These are phyloP conservation scores for Coleophoma cylindrospora DNA, from an alignment of 2,329 filamentous ascomycete genomes.

Conservation along the genomic window DNA sequence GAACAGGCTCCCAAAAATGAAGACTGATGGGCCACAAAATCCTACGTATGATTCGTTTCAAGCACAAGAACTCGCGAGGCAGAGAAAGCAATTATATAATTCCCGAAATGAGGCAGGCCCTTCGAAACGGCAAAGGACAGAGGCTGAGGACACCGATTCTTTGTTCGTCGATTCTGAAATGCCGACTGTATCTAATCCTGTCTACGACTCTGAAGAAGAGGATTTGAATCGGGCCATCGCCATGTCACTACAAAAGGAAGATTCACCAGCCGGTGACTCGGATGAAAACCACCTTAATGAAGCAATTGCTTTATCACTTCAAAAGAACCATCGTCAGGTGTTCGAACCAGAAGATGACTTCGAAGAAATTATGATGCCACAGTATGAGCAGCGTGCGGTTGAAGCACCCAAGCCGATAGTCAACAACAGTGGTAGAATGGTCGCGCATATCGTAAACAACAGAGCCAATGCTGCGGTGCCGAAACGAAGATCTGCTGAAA, in stretches of 20 bases:
- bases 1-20: conserved; percentile 26
- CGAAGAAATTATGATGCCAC: conserved; percentile 46
- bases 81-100: conserved; percentile 13
- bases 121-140: conserved; percentile 6
- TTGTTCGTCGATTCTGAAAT: conserved; percentile 20
- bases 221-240: conserved; percentile 78
- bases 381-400: conserved; percentile 52
- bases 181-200: background rate
- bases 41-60: conserved; percentile 20
- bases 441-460: conserved; percentile 71
- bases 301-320: conserved; percentile 82
- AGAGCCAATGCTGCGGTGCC: conserved; percentile 58
- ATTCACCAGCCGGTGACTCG: conserved; percentile 25
- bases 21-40: conserved; percentile 8
- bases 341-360: conserved; percentile 31
- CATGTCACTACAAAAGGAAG: conserved; percentile 62
- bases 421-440: conserved; percentile 51
- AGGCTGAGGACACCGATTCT: conserved; percentile 16
- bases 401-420: conserved; percentile 45
- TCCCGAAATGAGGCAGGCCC: conserved; percentile 13
- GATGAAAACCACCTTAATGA: conserved; percentile 70
- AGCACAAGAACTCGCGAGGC: conserved; percentile 19
- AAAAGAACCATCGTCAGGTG: conserved; percentile 48
- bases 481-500: conserved; percentile 29
- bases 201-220: conserved; percentile 40